These are phyloP conservation scores for Crithidia mellificae DNA, from an alignment of 208 protist species.

Conservation along the genomic window DNA sequence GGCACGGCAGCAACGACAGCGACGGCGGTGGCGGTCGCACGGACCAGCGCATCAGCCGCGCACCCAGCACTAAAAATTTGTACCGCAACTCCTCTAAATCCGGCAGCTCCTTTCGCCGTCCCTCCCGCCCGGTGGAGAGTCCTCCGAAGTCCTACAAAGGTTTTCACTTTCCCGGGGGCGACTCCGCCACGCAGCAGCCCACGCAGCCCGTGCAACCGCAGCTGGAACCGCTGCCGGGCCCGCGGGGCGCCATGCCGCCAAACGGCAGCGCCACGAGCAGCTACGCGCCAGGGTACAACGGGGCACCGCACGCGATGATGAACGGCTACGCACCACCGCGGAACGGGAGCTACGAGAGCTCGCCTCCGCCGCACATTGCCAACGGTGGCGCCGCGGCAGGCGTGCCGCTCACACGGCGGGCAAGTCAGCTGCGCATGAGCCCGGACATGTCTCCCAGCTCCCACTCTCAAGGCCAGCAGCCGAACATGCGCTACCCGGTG, in stretches of 20 bases:
- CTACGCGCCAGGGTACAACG: not conserved
- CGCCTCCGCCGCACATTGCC: not conserved
- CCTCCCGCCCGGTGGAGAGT: not conserved
- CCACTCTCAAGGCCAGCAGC: not conserved
- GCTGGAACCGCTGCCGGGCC: constrained; percentile 13
- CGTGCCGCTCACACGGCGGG: not conserved
- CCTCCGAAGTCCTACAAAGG: not conserved
- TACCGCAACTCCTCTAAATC: constrained; percentile 1
- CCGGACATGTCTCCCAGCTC: not conserved
- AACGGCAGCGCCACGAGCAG: constrained; percentile 2
- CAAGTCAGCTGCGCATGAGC: not conserved
- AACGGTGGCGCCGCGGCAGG: not conserved
- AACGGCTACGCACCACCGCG: not conserved
- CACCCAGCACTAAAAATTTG: constrained; percentile 6
- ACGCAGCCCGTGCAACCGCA: not conserved
- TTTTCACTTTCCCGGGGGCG: constrained; percentile 14
- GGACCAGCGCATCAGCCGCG: not conserved
- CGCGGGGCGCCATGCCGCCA: not conserved
- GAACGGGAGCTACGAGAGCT: not conserved
- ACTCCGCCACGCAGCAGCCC: not conserved
- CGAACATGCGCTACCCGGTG: not conserved
- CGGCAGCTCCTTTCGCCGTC: constrained; percentile 13
- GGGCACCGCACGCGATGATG: not conserved
- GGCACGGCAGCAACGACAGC: constrained; percentile 8
- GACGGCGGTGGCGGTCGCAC: not conserved